phyloP scores from a whole-genome alignment of 2,329 filamentous ascomycete species.

The Blumeriella jaapii region DNA sequence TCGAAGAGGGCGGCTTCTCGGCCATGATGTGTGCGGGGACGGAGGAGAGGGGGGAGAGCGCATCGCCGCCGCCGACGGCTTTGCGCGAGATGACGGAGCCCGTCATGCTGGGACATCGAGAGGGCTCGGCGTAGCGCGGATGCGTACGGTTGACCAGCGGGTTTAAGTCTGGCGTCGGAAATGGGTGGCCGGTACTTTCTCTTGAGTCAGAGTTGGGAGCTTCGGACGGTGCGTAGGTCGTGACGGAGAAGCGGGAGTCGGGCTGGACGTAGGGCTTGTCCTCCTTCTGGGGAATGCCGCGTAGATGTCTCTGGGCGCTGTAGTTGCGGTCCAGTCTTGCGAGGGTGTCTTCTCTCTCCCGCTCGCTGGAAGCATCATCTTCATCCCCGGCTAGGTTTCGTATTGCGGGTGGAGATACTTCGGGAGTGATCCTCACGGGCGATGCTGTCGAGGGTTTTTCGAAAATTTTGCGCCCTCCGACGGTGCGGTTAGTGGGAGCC shows the following conservation, averaged over 20 bases:
- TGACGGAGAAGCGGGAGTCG: slow-evolving; percentile 26
- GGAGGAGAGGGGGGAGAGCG: slow-evolving; percentile 18
- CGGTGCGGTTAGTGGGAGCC: slow-evolving; percentile 17
- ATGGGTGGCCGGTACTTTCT: slow-evolving; percentile 13
- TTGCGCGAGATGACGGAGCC: slow-evolving; percentile 15
- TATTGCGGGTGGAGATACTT: too few species aligned
- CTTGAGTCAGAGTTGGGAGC: too few species aligned
- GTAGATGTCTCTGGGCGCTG: slow-evolving; percentile 21
- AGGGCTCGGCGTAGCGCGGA: slow-evolving; percentile 15
- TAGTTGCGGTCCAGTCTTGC: slow-evolving; percentile 6
- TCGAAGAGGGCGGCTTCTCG: not conserved
- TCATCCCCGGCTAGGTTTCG: too few species aligned
- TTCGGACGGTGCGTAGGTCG: slow-evolving; percentile 25
- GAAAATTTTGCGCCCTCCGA: slow-evolving; percentile 16
- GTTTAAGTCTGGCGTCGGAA: slow-evolving; percentile 14
- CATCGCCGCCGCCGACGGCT: slow-evolving; percentile 10
- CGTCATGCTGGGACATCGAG: slow-evolving; percentile 7
- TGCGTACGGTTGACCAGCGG: slow-evolving; percentile 23
- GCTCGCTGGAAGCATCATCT: too few species aligned
- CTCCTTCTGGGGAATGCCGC: slow-evolving; percentile 11
- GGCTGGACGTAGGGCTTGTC: slow-evolving; percentile 23
- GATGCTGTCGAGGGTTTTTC: too few species aligned
- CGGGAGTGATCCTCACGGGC: slow-evolving; percentile 21
- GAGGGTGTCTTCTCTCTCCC: slow-evolving; percentile 11
- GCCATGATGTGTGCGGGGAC: slow-evolving; percentile 17